A percentile compares a stretch with the other conserved stretches of the same genome.
Evolutionary conservation across 2,329 filamentous ascomycete species (phyloP).

Genomic region (Alternaria arbusti): DNA sequence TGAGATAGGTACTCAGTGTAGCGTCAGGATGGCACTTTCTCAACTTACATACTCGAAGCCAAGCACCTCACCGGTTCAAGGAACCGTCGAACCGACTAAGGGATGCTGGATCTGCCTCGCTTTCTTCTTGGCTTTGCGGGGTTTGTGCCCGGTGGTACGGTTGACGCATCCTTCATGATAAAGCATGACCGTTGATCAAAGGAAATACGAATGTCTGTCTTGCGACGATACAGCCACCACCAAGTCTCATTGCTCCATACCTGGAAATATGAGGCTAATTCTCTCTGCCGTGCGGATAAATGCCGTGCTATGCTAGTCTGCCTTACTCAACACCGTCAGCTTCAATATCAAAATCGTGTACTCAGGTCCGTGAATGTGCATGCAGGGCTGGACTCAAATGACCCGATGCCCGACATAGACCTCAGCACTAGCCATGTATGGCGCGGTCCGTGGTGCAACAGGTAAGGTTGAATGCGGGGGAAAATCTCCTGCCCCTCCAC

Average conservation of each 20-base stretch:
- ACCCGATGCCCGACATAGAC: constrained; percentile 4
- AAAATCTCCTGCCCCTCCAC: neutral
- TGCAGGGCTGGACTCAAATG: neutral
- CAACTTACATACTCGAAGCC: neutral
- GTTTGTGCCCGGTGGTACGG: constrained; percentile 1
- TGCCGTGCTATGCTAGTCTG: neutral
- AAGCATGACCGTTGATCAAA: constrained; percentile 2
- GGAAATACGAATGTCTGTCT: neutral
- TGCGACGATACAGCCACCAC: neutral
- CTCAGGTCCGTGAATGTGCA: neutral
- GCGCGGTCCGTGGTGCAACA: constrained; percentile 1
- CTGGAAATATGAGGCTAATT: neutral
- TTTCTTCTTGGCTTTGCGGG: constrained; percentile 33
- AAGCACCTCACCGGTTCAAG: neutral
- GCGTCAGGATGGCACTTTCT: neutral
- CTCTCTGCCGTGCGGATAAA: neutral
- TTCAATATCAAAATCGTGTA: neutral
- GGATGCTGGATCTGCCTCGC: constrained; percentile 1
- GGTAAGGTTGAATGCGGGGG: constrained; percentile 4
- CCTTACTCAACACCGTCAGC: neutral
- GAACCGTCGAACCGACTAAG: neutral
- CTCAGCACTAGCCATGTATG: neutral
- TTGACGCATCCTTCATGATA: constrained; percentile 5
- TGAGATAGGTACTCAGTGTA: neutral
- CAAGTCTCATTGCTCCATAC: neutral